Percentiles rank a stretch among this genome's conserved stretches.
These are phyloP conservation scores for Haberlea rhodopensis DNA, from an alignment of 257 asterid genomes.

Conservation along the genomic window DNA sequence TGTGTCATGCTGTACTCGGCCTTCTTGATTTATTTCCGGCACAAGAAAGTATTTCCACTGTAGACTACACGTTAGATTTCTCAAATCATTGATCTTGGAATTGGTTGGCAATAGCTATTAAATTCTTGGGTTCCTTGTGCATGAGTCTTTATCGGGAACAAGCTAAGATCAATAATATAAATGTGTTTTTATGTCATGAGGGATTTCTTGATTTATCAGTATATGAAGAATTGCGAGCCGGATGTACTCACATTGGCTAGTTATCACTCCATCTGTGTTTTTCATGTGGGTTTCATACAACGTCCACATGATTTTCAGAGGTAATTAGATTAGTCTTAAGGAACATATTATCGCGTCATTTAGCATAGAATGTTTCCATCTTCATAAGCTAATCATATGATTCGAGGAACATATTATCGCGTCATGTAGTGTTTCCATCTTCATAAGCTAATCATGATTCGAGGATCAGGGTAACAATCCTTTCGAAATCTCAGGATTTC, in stretches of 20 bases:
- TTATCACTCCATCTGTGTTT: no score
- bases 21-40: slow-evolving; percentile 71
- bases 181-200: neutral
- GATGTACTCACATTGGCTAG: no score
- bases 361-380: neutral
- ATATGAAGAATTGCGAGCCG: no score
- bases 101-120: neutral
- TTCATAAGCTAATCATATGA: neutral
- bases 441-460: neutral
- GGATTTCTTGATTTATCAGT: neutral
- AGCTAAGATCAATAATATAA: neutral
- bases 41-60: slow-evolving; percentile 75
- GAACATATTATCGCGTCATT: neutral
- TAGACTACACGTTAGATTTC: slow-evolving; percentile 26
- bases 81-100: slow-evolving; percentile 20
- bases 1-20: slow-evolving; percentile 56
- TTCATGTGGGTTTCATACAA: no score
- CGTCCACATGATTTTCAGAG: no score
- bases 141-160: neutral
- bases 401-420: neutral
- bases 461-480: neutral
- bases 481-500: neutral
- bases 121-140: neutral
- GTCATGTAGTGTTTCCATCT: neutral
- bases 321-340: neutral